These are phyloP conservation scores for Oryza nivara DNA, from an alignment of 176 grass and related monocot genomes.

Conservation along the genomic window DNA sequence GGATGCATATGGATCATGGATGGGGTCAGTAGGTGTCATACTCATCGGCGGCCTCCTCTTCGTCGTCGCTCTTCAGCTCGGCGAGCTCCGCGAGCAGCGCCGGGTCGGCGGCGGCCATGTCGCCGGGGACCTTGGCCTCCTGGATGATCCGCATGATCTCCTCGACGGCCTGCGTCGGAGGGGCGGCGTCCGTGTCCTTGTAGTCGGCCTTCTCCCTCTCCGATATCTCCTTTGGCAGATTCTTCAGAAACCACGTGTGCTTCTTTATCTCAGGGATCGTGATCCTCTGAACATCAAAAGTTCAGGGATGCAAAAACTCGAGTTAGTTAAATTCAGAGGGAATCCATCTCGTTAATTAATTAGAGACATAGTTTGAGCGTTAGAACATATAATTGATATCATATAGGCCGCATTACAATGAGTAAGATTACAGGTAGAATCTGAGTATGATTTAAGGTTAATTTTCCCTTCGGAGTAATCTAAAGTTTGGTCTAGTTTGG, in stretches of 20 bases:
- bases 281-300: conserved; percentile 62
- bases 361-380: neutral
- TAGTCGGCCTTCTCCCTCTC: conserved; percentile 68
- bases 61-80: conserved; percentile 55
- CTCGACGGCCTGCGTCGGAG: conserved; percentile 55
- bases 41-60: conserved; percentile 43
- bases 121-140: conserved; percentile 66
- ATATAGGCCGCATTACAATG: neutral
- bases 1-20: conserved; percentile 3
- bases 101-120: conserved; percentile 31
- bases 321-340: neutral
- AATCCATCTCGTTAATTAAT: conserved; percentile 26
- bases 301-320: conserved; percentile 4
- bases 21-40: conserved; percentile 43
- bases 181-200: conserved; percentile 30
- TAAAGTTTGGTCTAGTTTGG: neutral
- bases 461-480: conserved; percentile 17
- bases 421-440: neutral
- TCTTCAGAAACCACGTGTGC: conserved; percentile 85
- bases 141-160: conserved; percentile 89
- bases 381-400: neutral
- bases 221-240: conserved; percentile 69
- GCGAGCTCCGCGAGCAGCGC: conserved; percentile 55
- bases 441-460: neutral
- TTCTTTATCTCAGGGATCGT: conserved; percentile 94